phyloP scores from a whole-genome alignment of 2,329 filamentous ascomycete genomes.

The Ophiocordyceps polyrhachis-furcata region DNA sequence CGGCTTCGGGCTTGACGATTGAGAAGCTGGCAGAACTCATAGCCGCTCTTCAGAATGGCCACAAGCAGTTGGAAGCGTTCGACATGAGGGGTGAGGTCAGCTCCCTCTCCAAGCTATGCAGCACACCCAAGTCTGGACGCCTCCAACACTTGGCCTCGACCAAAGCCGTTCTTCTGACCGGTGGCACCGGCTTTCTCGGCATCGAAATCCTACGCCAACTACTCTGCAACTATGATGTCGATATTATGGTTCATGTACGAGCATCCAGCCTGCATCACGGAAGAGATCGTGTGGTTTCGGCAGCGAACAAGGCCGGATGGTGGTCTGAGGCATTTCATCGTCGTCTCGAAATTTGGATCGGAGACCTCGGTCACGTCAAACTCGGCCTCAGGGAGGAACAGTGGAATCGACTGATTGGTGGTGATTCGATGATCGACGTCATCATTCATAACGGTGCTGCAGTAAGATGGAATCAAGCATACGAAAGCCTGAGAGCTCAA shows the following conservation, averaged over 20 bases:
- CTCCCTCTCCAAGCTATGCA: background rate
- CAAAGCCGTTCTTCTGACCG: background rate
- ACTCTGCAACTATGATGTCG: background rate
- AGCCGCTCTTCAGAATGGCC: background rate
- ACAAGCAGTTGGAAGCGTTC: background rate
- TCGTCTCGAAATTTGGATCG: background rate
- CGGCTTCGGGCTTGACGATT: background rate
- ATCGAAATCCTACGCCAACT: conserved; percentile 1
- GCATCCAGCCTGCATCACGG: background rate
- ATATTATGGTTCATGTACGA: background rate
- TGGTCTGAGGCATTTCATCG: background rate
- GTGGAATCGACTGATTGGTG: background rate
- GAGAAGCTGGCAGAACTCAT: background rate
- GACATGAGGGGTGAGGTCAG: background rate
- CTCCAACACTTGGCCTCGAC: too few relatives aligned
- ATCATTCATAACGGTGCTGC: conserved; percentile 1
- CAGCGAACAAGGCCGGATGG: background rate
- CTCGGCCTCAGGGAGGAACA: background rate
- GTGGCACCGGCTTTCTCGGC: conserved; percentile 1
- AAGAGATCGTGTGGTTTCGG: background rate
- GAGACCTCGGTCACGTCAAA: background rate
- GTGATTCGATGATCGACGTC: background rate
- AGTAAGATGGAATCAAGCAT: conserved; percentile 1
- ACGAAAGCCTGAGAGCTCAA: background rate
- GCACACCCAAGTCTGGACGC: background rate